phyloP scores from a whole-genome alignment of 192 early-diverging fungal genomes.

The Coemansia sp. region DNA sequence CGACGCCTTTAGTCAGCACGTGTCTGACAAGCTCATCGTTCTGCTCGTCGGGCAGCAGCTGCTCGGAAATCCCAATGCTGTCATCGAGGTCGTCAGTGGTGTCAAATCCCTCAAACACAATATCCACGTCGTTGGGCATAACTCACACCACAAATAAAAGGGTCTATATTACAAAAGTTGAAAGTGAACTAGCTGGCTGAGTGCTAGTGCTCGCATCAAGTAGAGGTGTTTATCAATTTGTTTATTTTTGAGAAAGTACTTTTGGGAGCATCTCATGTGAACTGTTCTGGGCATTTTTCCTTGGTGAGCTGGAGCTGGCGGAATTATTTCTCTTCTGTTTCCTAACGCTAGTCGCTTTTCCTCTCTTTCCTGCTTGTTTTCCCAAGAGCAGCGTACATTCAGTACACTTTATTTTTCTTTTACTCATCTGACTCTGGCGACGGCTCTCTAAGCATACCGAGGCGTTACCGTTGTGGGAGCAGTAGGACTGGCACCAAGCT shows the following conservation, averaged over 20 bases:
- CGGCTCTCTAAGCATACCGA: neutral
- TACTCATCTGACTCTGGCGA: neutral
- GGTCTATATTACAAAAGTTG: neutral
- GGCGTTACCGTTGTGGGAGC: neutral
- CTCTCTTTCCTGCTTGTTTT: neutral
- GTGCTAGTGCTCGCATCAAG: neutral
- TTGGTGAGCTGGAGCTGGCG: neutral
- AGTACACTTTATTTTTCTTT: neutral
- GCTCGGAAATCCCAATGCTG: neutral
- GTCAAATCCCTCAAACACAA: conserved; percentile 50
- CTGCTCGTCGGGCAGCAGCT: conserved; percentile 61
- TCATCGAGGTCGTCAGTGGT: conserved; percentile 26
- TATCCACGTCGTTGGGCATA: conserved; percentile 8
- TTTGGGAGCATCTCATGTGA: neutral
- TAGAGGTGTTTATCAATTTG: neutral
- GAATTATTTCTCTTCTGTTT: neutral
- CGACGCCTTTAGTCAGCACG: conserved; percentile 76
- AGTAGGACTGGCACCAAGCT: neutral
- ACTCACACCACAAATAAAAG: too few relatives aligned
- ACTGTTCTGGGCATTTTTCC: neutral
- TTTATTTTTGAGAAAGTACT: neutral
- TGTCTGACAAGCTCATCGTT: conserved; percentile 84
- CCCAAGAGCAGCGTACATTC: neutral
- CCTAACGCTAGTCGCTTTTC: neutral
- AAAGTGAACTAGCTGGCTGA: neutral